phyloP scores from a whole-genome alignment of 768 basidiomycete species.

The Boletus coccyginus region DNA sequence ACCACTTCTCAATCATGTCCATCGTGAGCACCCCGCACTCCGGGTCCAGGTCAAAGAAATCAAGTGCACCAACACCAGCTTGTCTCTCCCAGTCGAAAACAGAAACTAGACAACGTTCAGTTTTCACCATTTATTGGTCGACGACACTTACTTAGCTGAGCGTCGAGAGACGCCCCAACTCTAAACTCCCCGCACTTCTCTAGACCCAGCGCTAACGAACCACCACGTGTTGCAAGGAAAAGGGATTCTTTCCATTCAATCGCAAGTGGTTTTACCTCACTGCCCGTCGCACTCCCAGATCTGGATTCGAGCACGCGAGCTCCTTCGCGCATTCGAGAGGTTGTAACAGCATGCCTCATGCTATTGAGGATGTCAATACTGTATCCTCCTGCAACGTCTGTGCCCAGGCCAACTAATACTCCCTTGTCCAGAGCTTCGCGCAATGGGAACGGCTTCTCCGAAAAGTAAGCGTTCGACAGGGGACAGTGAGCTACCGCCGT shows the following conservation, averaged over 20 bases:
- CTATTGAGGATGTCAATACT: constrained; percentile 69
- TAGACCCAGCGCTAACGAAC: constrained; percentile 68
- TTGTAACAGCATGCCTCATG: constrained; percentile 77
- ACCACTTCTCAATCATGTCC: constrained; percentile 85
- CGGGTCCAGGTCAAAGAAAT: constrained; percentile 55
- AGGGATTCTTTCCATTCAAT: constrained; percentile 82
- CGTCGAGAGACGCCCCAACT: constrained; percentile 69
- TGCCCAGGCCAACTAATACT: constrained; percentile 77
- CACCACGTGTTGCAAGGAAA: constrained; percentile 80
- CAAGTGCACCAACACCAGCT: constrained; percentile 59
- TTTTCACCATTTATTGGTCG: not conserved
- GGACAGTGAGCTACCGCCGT: constrained; percentile 85
- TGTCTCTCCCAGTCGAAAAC: constrained; percentile 41
- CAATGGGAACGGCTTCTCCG: constrained; percentile 62
- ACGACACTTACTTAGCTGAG: constrained; percentile 60
- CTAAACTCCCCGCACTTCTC: constrained; percentile 48
- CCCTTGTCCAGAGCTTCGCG: constrained; percentile 65
- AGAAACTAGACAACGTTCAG: constrained; percentile 35
- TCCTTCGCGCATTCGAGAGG: constrained; percentile 69
- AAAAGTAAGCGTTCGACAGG: constrained; percentile 87
- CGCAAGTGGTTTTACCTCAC: constrained; percentile 42
- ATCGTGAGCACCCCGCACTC: constrained; percentile 27
- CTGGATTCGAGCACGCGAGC: constrained; percentile 28
- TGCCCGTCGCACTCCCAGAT: not conserved
- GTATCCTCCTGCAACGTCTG: constrained; percentile 87